phyloP scores from a whole-genome alignment of 1,139 yeast genomes.

The Pichia sp. region DNA sequence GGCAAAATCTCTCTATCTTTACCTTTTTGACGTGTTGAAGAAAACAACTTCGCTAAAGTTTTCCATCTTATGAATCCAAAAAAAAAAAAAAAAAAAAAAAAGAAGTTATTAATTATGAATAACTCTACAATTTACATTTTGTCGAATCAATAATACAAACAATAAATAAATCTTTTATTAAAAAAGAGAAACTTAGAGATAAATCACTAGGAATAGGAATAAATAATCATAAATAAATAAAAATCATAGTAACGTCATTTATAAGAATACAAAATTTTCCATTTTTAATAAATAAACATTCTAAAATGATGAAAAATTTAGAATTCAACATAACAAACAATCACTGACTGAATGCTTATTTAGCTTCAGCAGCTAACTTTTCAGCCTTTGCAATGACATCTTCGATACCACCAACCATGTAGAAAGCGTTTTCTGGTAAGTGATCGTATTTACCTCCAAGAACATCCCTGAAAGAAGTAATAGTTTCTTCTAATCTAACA shows the following conservation, averaged over 20 bases:
- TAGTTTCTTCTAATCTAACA: conserved; percentile 93
- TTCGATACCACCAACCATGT: conserved; percentile 99
- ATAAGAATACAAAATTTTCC: conserved; percentile 3
- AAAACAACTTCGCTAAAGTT: no score
- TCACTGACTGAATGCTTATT: conserved; percentile 35
- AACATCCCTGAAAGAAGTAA: conserved; percentile 92
- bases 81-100: no score
- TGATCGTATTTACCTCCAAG: conserved; percentile 97
- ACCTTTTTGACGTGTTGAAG: no score
- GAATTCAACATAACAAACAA: conserved; percentile 2
- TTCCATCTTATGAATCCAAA: no score
- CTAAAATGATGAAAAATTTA: neutral
- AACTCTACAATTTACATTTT: neutral
- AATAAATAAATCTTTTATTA: conserved; percentile 17
- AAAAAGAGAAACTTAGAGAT: conserved; percentile 17
- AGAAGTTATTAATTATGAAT: neutral
- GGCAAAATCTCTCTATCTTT: no score
- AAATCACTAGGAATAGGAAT: conserved; percentile 19
- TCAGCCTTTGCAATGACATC: conserved; percentile 98
- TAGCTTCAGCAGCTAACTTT: conserved; percentile 92
- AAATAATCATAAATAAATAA: conserved; percentile 18
- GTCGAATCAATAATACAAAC: conserved; percentile 3
- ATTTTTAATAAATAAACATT: neutral
- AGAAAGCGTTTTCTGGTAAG: conserved; percentile 99
- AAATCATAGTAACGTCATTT: conserved; percentile 18